Conservation (phyloP, 345 rosid species). For the Syzygium aqueum region DNA sequence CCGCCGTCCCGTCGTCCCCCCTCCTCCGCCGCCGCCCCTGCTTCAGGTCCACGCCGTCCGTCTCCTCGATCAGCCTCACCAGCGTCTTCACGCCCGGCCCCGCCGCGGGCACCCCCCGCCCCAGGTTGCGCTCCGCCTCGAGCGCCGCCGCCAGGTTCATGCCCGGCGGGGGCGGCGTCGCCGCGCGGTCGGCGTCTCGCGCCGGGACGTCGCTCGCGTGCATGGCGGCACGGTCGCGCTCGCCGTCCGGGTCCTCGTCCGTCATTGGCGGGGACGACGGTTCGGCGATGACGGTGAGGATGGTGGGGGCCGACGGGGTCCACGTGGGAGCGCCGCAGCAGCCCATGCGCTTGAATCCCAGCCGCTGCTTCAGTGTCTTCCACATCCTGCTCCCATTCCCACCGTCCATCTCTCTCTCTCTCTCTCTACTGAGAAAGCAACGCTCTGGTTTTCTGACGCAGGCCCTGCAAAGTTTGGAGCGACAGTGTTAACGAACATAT, state of each 20-base stretch:
- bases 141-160: conserved; percentile 80
- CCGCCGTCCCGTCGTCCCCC: conserved; percentile 18
- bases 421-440: neutral
- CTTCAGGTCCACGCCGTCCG: conserved; percentile 51
- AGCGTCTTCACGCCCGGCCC: conserved; percentile 35
- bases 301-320: conserved; percentile 16
- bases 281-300: conserved; percentile 17
- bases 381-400: conserved; percentile 34
- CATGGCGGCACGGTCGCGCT: neutral
- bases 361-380: conserved; percentile 52
- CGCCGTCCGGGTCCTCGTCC: neutral
- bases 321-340: conserved; percentile 61
- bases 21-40: conserved; percentile 5
- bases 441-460: neutral
- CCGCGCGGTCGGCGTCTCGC: neutral
- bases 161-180: conserved; percentile 1
- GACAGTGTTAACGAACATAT: neutral
- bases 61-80: conserved; percentile 73
- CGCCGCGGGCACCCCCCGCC: conserved; percentile 1
- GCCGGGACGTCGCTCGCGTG: neutral
- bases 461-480: neutral
- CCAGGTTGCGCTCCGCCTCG: conserved; percentile 64
- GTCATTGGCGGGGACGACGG: neutral
- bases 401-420: conserved; percentile 23
- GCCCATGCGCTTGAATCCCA: conserved; percentile 52